A percentile compares a stretch with the other conserved stretches of the same genome.
These are phyloP conservation scores for Pugionium cornutum DNA, from an alignment of 345 rosid species.

Conservation along the genomic window DNA sequence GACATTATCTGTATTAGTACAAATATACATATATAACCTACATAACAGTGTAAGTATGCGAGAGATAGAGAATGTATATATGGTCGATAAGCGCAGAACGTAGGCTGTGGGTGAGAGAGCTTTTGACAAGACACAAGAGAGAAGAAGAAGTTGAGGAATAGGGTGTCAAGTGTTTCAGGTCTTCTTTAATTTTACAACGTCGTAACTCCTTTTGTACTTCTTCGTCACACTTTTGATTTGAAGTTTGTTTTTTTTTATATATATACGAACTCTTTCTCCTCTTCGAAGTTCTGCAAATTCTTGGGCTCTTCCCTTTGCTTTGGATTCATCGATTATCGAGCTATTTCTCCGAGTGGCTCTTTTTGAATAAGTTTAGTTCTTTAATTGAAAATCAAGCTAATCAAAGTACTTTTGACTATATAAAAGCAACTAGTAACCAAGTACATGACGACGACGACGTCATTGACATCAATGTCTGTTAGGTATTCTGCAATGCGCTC, in stretches of 20 bases:
- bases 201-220: constrained; percentile 27
- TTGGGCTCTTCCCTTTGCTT: constrained; percentile 32
- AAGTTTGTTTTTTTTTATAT: constrained; percentile 4
- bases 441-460: constrained; percentile 37
- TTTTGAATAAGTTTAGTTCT: neutral
- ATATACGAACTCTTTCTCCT: neutral
- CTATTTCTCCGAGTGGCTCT: constrained; percentile 31
- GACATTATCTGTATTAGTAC: too few species aligned
- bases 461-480: constrained; percentile 40
- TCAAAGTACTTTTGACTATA: constrained; percentile 25
- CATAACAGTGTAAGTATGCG: constrained; percentile 17
- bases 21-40: constrained; percentile 12
- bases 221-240: constrained; percentile 4
- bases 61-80: constrained; percentile 37
- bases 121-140: constrained; percentile 48
- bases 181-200: constrained; percentile 26
- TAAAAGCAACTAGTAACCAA: constrained; percentile 31
- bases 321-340: constrained; percentile 37
- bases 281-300: constrained; percentile 33
- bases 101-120: constrained; percentile 27
- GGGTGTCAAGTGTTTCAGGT: constrained; percentile 35
- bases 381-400: constrained; percentile 23
- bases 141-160: constrained; percentile 20
- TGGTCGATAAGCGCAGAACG: constrained; percentile 30
- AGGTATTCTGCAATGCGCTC: constrained; percentile 36